Base-by-base conservation (phyloP, 164 flowering plant species). In the Piper longum region DNA sequence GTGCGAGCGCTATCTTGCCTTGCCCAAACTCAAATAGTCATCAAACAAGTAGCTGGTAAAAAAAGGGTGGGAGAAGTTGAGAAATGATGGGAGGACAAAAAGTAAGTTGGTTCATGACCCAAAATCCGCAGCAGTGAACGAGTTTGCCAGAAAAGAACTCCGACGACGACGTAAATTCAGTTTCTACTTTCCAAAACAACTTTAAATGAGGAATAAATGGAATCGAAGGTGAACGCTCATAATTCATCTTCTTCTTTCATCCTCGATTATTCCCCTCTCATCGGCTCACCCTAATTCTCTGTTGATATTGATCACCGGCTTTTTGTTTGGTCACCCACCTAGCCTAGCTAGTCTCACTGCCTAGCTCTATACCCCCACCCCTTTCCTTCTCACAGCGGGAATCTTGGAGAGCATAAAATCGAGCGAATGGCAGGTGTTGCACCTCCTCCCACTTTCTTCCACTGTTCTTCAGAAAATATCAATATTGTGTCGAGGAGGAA, bases 371-470 rank as follows among this genome's bases (percentile, higher is more conserved):
- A 51, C 52, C 18, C 55, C 58, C 40, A 59, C 52, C 44, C 70
- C 56, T n/a, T 54, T 54, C 55, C 5, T 66, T 68, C 43, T 68
- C 41, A 59, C 65, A 52, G 60, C 82, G 83, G 87, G 83, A 80
- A 70, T 69, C 81, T 78, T 77, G 76, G 80, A 78, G 63, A 68
- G 78, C 65, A 78, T 74, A 62, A 64, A 75, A 70, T 26, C 60
- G 26, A 74, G 77, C 55, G 83, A 76, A 60, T 83, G 95, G 86
- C 85, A 75, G 42, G 73, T 72, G 81, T 74, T 77, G 80, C 84
- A 80, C 54, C 56, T 72, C 43, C 72, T 69, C 45, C 74, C 66
- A 77, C 63, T 73, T 68, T 39, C 70, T 54, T 26, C 78, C 64
- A 70, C 66, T 75, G 58, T 69, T 66, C 66, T 40, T 48, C 70